Evolutionary conservation across 2,329 filamentous ascomycete species (phyloP), one percentile per base, ranked within the genome.

Genomic region (Parastagonospora nodorum): DNA sequence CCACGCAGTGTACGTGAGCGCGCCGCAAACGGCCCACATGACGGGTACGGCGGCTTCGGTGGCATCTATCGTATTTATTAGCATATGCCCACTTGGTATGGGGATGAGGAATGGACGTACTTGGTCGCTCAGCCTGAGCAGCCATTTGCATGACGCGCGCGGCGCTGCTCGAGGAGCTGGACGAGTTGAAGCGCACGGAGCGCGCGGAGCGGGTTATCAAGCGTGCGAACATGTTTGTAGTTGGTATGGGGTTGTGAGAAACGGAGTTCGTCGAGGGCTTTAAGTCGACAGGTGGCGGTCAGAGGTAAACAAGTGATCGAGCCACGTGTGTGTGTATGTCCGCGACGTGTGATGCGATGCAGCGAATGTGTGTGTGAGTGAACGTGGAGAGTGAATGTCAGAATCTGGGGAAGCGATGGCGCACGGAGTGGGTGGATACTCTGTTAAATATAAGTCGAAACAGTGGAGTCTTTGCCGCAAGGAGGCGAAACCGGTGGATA

Each of bases 21-120:
- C 66, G 14, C 66, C 69, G 43, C 61, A 68, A 3, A 65, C 43
- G 10, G 54, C 61, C 68, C 69, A 73, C 56, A 71, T 59, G 15
- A 68, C 40, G 15, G 69, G 69, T 8, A 73, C 63, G 5, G 64
- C 60, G 43, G 62, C 58, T 53, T 73, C 69, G 42, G 69, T 43
- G 8, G 61, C 48, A 30, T 16, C 64, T 68, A 32, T 5, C 2
- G 0, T 5, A 29, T 31, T 28, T 35, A 33, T 51, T 52, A 53
- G 46, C 14, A 43, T 28, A 9, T 6, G 0, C 14, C n/a, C 8
- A 28, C 6, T 7, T 1, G 10, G 5, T 14, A 5, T 29, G 12
- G 2, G 9, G 28, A 40, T n/a, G n/a, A 10, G 10, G 29, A 11
- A 9, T 27, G 11, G 14, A 60, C 64, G 40, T 60, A 66, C 63